A percentile compares a stretch with the other conserved stretches of the same genome.
These are phyloP conservation scores for Aristolochia fimbriata DNA, from an alignment of 164 flowering plant species.

Conservation along the genomic window DNA sequence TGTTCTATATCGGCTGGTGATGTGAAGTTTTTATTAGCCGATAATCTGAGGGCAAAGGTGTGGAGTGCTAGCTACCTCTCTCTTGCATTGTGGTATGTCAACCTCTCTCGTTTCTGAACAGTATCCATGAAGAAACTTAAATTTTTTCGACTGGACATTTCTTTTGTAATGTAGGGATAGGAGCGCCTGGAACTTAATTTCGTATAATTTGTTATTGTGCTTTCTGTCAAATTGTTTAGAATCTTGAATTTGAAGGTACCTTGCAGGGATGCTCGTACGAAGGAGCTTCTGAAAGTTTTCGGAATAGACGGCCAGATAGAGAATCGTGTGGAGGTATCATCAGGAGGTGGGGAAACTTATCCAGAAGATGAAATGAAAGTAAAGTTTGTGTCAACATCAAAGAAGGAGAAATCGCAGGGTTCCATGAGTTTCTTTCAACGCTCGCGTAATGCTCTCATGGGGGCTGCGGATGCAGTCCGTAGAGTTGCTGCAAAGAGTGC, in stretches of 20 bases:
- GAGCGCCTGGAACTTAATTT: not conserved
- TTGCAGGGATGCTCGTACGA: constrained; percentile 86
- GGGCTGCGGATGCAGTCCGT: constrained; percentile 98
- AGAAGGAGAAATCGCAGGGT: constrained; percentile 74
- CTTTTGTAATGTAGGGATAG: not conserved
- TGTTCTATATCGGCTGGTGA: constrained; percentile 62
- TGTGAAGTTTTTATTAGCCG: constrained; percentile 63
- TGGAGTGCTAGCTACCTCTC: constrained; percentile 71
- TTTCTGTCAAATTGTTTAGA: not conserved
- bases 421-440: constrained; percentile 57
- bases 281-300: constrained; percentile 81
- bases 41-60: constrained; percentile 53
- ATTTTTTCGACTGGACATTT: not conserved
- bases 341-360: constrained; percentile 34
- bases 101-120: not conserved
- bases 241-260: constrained; percentile 1
- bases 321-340: constrained; percentile 51
- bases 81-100: constrained; percentile 73
- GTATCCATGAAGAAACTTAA: not conserved
- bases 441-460: constrained; percentile 92
- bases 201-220: not conserved
- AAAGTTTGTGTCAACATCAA: constrained; percentile 53
- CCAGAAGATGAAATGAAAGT: constrained; percentile 72
- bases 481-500: constrained; percentile 72
- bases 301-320: constrained; percentile 80